Evolutionary conservation across 495 filamentous ascomycete species (phyloP).

Genomic region (Tuber umbilicatum): DNA sequence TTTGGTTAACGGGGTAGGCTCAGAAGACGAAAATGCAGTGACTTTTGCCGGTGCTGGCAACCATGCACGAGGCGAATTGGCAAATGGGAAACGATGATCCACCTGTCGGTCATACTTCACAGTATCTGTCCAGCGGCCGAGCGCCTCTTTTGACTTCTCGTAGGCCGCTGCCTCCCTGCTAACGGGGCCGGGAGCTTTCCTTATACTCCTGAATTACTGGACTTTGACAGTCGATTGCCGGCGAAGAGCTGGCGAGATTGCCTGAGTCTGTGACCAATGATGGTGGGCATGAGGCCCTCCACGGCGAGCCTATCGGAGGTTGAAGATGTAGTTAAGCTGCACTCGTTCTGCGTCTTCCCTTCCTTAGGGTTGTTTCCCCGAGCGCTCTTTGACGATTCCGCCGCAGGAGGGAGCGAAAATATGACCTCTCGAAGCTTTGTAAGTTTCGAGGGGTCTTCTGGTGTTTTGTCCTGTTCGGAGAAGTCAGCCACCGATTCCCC

Average conservation of each 20-base stretch:
- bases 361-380: conserved; percentile 42
- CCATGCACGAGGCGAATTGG: conserved; percentile 57
- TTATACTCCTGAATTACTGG: conserved; percentile 51
- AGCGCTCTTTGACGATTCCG: conserved; percentile 24
- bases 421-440: conserved; percentile 65
- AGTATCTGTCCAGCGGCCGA: conserved; percentile 86
- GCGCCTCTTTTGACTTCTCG: conserved; percentile 81
- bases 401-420: conserved; percentile 51
- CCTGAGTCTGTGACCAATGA: conserved; percentile 68
- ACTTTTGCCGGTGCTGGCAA: conserved; percentile 50
- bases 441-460: conserved; percentile 55
- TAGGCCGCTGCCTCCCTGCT: conserved; percentile 75
- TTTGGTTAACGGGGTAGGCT: conserved; percentile 63
- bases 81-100: conserved; percentile 86
- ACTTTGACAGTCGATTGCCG: conserved; percentile 48
- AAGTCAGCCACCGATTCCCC: conserved; percentile 50
- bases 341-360: conserved; percentile 36
- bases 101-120: conserved; percentile 88
- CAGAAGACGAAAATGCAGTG: conserved; percentile 17
- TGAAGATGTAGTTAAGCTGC: conserved; percentile 34
- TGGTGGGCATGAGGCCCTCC: conserved; percentile 64
- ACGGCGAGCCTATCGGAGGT: conserved; percentile 65
- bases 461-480: conserved; percentile 56
- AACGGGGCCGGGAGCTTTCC: conserved; percentile 79
- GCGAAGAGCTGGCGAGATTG: conserved; percentile 66